phyloP scores from a whole-genome alignment of 257 asterid species.

The Solanum appendiculatum region DNA sequence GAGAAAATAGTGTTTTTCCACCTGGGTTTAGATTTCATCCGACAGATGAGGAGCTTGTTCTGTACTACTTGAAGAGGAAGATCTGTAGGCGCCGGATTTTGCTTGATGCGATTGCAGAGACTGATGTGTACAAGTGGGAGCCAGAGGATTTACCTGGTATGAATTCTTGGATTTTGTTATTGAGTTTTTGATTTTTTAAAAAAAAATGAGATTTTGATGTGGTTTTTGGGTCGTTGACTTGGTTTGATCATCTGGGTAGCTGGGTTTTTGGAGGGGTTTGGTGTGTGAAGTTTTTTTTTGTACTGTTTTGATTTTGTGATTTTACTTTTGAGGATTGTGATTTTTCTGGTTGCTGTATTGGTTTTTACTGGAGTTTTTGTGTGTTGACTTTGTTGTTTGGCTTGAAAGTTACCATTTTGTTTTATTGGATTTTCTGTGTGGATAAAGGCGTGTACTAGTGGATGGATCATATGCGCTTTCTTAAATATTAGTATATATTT shows the following conservation, averaged over 20 bases:
- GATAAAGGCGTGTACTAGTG: neutral
- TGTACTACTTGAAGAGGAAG: constrained; percentile 69
- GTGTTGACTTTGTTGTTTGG: neutral
- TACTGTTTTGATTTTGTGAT: neutral
- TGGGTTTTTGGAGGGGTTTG: neutral
- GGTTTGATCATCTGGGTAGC: neutral
- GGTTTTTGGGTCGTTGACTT: neutral
- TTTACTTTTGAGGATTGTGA: neutral
- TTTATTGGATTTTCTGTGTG: neutral
- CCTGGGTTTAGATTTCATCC: constrained; percentile 96
- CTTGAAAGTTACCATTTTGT: neutral
- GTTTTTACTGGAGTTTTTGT: neutral
- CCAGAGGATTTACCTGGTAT: constrained; percentile 88
- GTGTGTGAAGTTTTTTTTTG: neutral
- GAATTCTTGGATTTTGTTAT: neutral
- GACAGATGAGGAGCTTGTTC: constrained; percentile 79
- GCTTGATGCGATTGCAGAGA: constrained; percentile 54
- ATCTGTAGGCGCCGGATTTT: constrained; percentile 40
- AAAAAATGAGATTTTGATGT: neutral
- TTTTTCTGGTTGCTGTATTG: neutral
- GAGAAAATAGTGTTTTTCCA: constrained; percentile 30
- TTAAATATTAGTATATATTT: neutral
- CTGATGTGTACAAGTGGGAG: constrained; percentile 78
- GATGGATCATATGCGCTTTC: neutral
- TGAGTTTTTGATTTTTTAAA: neutral